phyloP scores from a whole-genome alignment of 768 basidiomycete species.

The Russula earlei region DNA sequence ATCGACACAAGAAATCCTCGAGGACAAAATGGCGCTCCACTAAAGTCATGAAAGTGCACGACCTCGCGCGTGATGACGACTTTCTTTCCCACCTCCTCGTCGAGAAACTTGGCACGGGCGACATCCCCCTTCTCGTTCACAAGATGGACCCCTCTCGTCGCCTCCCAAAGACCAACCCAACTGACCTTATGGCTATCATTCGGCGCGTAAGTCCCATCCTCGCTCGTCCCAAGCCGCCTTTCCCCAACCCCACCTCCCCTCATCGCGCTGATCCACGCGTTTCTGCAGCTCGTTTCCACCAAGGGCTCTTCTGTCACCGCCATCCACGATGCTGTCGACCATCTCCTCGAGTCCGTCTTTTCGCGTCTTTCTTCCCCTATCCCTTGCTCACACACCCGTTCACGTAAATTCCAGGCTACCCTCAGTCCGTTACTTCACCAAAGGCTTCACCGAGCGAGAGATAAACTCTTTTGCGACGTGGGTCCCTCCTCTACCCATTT shows the following conservation, averaged over 20 bases:
- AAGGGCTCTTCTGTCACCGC: slow-evolving; percentile 48
- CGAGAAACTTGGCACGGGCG: slow-evolving; percentile 77
- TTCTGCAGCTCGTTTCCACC: slow-evolving; percentile 44
- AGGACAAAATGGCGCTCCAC: slow-evolving; percentile 56
- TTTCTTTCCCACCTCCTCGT: slow-evolving; percentile 84
- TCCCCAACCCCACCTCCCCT: slow-evolving; percentile 1
- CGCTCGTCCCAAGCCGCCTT: too few relatives aligned
- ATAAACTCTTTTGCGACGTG: slow-evolving; percentile 90
- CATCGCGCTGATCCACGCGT: slow-evolving; percentile 19
- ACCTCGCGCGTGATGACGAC: slow-evolving; percentile 86
- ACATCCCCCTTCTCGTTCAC: slow-evolving; percentile 75
- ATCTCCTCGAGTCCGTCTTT: slow-evolving; percentile 58
- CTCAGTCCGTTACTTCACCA: slow-evolving; percentile 70
- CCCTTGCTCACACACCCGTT: slow-evolving; percentile 4
- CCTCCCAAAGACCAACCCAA: slow-evolving; percentile 65
- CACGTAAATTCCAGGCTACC: slow-evolving; percentile 40
- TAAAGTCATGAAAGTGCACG: slow-evolving; percentile 85
- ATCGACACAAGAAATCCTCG: background rate
- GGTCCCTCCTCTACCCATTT: slow-evolving; percentile 32
- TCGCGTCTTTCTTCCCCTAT: slow-evolving; percentile 22
- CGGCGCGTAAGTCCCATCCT: slow-evolving; percentile 54
- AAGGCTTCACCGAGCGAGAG: slow-evolving; percentile 69
- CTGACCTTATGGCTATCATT: slow-evolving; percentile 60
- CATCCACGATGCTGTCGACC: slow-evolving; percentile 66
- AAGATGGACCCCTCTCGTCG: slow-evolving; percentile 78